Conservation (phyloP, 345 rosid species). For the Corchorus olitorius region DNA sequence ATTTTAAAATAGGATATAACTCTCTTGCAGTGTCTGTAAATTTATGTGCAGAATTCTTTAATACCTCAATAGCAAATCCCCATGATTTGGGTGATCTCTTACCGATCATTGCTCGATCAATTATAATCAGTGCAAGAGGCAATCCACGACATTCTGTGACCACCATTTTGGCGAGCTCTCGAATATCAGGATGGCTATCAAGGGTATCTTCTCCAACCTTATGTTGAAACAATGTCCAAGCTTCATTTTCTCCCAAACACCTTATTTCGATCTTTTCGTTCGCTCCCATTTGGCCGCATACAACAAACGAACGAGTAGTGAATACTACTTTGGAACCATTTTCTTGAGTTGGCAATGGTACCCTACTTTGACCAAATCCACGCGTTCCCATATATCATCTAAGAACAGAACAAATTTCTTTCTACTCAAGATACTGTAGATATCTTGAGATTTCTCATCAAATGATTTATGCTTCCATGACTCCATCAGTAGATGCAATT, state of each 20-base stretch:
- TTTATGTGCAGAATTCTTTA: slow-evolving; percentile 18
- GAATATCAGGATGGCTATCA: slow-evolving; percentile 36
- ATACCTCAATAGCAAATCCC: slow-evolving; percentile 38
- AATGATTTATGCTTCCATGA: not conserved
- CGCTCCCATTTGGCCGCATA: slow-evolving; percentile 19
- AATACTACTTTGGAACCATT: slow-evolving; percentile 4
- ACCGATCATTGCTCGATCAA: slow-evolving; percentile 40
- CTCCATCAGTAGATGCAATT: not conserved
- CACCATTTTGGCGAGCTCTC: slow-evolving; percentile 32
- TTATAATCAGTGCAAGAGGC: slow-evolving; percentile 38
- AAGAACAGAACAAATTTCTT: slow-evolving; percentile 16
- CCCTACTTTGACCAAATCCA: slow-evolving; percentile 8
- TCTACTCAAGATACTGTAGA: not conserved
- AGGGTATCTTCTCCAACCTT: slow-evolving; percentile 35
- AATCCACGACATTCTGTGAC: slow-evolving; percentile 35
- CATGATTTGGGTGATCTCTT: slow-evolving; percentile 38
- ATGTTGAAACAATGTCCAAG: slow-evolving; percentile 40
- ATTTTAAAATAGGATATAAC: not conserved
- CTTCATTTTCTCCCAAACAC: slow-evolving; percentile 32
- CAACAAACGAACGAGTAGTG: slow-evolving; percentile 1
- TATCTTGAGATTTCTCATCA: not conserved
- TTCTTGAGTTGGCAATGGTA: not conserved
- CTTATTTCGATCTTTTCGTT: slow-evolving; percentile 25
- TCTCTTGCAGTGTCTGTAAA: not conserved
- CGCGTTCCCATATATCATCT: slow-evolving; percentile 11